phyloP scores from a whole-genome alignment of 2,329 filamentous ascomycete genomes.

The Rhynchosporium graminicola region DNA sequence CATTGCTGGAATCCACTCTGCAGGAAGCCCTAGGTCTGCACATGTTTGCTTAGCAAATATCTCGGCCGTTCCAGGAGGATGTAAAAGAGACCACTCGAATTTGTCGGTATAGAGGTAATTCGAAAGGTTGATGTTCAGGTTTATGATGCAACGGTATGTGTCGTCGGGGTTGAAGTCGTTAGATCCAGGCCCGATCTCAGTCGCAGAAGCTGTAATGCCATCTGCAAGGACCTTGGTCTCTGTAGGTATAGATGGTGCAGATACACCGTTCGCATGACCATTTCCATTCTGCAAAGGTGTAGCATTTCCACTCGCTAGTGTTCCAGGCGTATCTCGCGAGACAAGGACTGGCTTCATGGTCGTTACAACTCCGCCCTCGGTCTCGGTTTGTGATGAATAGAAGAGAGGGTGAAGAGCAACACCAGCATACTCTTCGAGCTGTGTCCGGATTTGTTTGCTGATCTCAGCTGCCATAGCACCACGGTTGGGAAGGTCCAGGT shows the following conservation, averaged over 20 bases:
- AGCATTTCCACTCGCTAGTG: slow-evolving; percentile 53
- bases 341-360: slow-evolving; percentile 35
- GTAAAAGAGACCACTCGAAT: slow-evolving; percentile 94
- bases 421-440: slow-evolving; percentile 93
- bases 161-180: slow-evolving; percentile 88
- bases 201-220: slow-evolving; percentile 67
- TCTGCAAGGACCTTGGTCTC: slow-evolving; percentile 46
- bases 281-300: slow-evolving; percentile 57
- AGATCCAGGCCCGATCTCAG: slow-evolving; percentile 62
- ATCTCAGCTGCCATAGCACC: slow-evolving; percentile 73
- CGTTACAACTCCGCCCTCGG: slow-evolving; percentile 40
- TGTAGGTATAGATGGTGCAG: slow-evolving; percentile 52
- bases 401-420: slow-evolving; percentile 93
- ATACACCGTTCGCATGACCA: slow-evolving; percentile 44
- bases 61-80: slow-evolving; percentile 89
- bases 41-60: slow-evolving; percentile 91
- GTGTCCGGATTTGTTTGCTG: slow-evolving; percentile 89
- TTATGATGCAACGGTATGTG: slow-evolving; percentile 90
- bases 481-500: slow-evolving; percentile 84
- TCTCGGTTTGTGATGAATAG: slow-evolving; percentile 54
- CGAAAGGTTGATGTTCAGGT: slow-evolving; percentile 85
- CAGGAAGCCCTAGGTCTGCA: slow-evolving; percentile 82
- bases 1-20: slow-evolving; percentile 93
- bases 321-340: slow-evolving; percentile 45
- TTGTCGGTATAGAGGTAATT: slow-evolving; percentile 94